Evolutionary conservation across 257 asterid genomes (phyloP).

Genomic region (Primulina eburnea): DNA sequence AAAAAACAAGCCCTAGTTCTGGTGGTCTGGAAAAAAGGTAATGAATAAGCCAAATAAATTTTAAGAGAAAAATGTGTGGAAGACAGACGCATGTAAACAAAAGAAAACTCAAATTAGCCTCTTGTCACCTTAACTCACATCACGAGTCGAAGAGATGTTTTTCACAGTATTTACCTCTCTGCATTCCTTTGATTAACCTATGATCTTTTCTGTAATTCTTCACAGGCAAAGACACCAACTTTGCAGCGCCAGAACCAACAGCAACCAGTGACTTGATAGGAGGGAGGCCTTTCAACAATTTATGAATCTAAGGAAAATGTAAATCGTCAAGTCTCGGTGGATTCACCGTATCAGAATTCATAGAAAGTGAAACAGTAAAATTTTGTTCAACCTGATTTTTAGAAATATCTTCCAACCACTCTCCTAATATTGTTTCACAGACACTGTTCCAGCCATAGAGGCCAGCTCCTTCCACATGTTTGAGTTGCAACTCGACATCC

Average conservation of each 20-base stretch:
- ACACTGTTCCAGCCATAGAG: conserved; percentile 85
- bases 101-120: conserved; percentile 8
- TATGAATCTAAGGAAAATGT: conserved; percentile 56
- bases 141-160: conserved; percentile 19
- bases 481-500: conserved; percentile 92
- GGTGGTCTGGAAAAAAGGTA: background rate
- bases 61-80: background rate
- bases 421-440: conserved; percentile 77
- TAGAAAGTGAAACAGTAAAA: conserved; percentile 22
- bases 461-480: conserved; percentile 85
- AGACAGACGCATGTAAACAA: conserved; percentile 9
- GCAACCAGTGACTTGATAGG: conserved; percentile 91
- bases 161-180: conserved; percentile 61
- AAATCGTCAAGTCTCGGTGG: conserved; percentile 22
- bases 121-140: conserved; percentile 12
- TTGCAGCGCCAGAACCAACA: conserved; percentile 97
- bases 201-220: conserved; percentile 81
- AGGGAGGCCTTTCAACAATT: conserved; percentile 91
- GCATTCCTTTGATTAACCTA: conserved; percentile 90
- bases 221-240: conserved; percentile 82
- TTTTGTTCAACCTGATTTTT: conserved; percentile 70
- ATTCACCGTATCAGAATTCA: conserved; percentile 25
- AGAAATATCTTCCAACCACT: conserved; percentile 97
- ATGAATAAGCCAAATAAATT: conserved; percentile 3
- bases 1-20: conserved; percentile 5